A percentile compares a stretch with the other conserved stretches of the same genome.
Evolutionary conservation across 78 protist species (phyloP).

Genomic region (Blattamonas nauphoetae): DNA sequence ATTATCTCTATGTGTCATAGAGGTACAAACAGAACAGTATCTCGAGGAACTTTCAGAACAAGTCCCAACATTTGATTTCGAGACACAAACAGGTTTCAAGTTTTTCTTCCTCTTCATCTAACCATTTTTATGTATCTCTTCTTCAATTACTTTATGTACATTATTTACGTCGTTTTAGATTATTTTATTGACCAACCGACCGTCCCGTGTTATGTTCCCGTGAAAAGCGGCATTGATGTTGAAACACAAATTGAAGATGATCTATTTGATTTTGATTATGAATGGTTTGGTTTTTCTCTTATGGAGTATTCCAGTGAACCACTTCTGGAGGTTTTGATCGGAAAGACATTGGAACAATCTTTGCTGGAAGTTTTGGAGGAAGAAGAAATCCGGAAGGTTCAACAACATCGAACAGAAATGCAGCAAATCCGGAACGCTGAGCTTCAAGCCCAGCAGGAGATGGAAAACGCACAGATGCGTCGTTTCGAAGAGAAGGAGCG

Average conservation of each 20-base stretch:
- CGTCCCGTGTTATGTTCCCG: constrained; percentile 55
- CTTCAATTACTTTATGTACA: too few relatives aligned
- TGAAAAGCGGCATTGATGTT: constrained; percentile 47
- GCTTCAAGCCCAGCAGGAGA: constrained; percentile 53
- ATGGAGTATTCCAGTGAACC: constrained; percentile 38
- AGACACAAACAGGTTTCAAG: constrained; percentile 68
- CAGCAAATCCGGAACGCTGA: constrained; percentile 47
- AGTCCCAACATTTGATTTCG: constrained; percentile 19
- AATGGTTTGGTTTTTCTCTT: constrained; percentile 30
- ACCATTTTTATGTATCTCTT: not conserved
- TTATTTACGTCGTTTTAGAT: not conserved
- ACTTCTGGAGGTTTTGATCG: constrained; percentile 67
- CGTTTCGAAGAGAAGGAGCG: constrained; percentile 58
- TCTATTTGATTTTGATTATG: constrained; percentile 76
- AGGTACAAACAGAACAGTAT: constrained; percentile 50
- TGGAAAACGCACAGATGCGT: constrained; percentile 65
- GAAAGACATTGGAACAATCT: constrained; percentile 68
- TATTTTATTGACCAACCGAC: constrained; percentile 56
- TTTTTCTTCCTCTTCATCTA: not conserved
- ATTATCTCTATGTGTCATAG: not conserved
- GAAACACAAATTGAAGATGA: constrained; percentile 67
- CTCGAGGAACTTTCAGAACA: constrained; percentile 42
- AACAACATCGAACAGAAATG: constrained; percentile 42
- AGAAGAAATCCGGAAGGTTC: constrained; percentile 60
- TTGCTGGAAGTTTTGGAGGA: constrained; percentile 73